These are phyloP conservation scores for Garcia nutans DNA, from an alignment of 345 rosid species.

Conservation along the genomic window DNA sequence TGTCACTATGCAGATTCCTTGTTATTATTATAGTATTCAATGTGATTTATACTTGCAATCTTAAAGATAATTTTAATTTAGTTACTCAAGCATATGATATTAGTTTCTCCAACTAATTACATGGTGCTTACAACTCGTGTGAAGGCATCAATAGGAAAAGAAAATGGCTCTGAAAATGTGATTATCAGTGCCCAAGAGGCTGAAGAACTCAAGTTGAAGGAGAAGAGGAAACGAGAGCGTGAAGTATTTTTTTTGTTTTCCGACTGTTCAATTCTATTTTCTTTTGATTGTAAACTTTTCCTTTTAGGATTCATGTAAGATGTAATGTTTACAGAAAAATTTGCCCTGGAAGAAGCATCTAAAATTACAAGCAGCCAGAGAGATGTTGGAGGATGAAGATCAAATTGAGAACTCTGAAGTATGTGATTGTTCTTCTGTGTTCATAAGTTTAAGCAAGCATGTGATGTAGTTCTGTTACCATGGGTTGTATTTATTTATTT, in stretches of 20 bases:
- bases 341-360: slow-evolving; percentile 86
- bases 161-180: slow-evolving; percentile 49
- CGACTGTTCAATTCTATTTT: no score
- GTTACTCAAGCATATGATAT: background rate
- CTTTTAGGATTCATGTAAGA: background rate
- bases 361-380: slow-evolving; percentile 93
- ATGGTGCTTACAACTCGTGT: background rate
- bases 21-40: background rate
- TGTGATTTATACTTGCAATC: background rate
- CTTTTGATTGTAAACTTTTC: slow-evolving; percentile 8
- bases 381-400: slow-evolving; percentile 80
- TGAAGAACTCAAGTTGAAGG: slow-evolving; percentile 87
- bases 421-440: slow-evolving; percentile 20
- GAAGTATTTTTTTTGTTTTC: slow-evolving; percentile 48
- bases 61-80: background rate
- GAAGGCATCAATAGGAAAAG: slow-evolving; percentile 55
- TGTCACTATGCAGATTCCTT: background rate
- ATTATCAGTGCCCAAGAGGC: slow-evolving; percentile 82
- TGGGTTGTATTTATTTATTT: background rate
- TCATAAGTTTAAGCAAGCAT: background rate
- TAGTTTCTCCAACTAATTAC: background rate
- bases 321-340: slow-evolving; percentile 57
- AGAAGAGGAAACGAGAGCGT: slow-evolving; percentile 82
- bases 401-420: slow-evolving; percentile 43
- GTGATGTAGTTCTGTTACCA: background rate